Percentiles rank a stretch among this genome's conserved stretches.
phyloP scores from a whole-genome alignment of 2,329 filamentous ascomycete species.

The Fusarium equiseti region DNA sequence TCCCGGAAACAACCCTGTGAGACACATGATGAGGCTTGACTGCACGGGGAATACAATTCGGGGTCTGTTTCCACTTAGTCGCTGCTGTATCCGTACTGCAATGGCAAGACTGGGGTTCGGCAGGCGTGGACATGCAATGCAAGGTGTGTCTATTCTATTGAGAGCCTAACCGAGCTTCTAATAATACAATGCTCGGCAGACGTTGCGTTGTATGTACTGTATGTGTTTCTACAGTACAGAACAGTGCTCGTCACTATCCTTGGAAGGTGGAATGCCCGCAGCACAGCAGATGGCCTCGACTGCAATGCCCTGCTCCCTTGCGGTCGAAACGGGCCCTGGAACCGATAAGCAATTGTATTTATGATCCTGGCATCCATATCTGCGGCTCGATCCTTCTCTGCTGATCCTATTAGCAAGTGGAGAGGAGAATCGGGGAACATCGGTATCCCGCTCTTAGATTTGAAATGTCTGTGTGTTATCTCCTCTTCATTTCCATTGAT shows the following conservation, averaged over 20 bases:
- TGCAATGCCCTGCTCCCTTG: slow-evolving; percentile 2
- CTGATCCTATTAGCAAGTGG: neutral
- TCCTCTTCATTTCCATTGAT: slow-evolving; percentile 5
- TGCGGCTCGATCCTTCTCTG: neutral
- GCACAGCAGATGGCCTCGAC: neutral
- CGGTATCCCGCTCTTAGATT: neutral
- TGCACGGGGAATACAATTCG: neutral
- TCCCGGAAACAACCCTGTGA: neutral
- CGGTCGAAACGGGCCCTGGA: neutral
- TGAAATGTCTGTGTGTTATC: slow-evolving; percentile 8
- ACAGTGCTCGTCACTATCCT: neutral
- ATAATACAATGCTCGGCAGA: slow-evolving; percentile 15
- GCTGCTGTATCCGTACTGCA: neutral
- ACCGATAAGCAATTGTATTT: slow-evolving; percentile 11
- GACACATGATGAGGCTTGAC: slow-evolving; percentile 11
- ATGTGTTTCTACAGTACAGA: slow-evolving; percentile 6
- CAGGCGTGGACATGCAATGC: neutral
- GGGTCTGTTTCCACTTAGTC: neutral
- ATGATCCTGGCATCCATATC: neutral
- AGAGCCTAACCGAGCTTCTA: slow-evolving; percentile 18
- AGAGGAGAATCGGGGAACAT: neutral
- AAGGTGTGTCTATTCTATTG: slow-evolving; percentile 13
- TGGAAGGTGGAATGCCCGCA: slow-evolving; percentile 9
- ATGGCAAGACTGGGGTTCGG: neutral
- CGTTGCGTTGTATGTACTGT: neutral